Base-by-base conservation (phyloP, 352 stramenopile species). In the Pythium apleroticum region DNA sequence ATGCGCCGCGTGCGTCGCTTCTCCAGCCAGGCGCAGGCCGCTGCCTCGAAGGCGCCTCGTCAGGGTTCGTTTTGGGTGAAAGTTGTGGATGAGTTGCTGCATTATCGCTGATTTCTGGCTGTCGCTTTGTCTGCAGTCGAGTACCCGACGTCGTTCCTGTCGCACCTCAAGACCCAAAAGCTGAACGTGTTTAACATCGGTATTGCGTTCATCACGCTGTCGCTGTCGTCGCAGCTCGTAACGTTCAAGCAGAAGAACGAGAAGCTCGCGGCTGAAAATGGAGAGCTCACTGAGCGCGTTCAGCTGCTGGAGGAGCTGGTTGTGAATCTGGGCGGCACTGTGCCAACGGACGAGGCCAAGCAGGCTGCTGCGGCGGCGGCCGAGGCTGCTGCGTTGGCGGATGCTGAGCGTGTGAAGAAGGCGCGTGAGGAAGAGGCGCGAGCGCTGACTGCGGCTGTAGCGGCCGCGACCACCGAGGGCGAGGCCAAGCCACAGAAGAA, bases 161-260 rank as follows among this genome's bases (percentile, higher is more conserved):
- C 80, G 45, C 82, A 95, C 63, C 58, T 93, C 56, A 74, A 74
- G 65, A 91, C 74, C 22, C 81, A 95, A 68, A 91, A 91, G 66
- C 73, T 93, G 52, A 95, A 92, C 54, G 78, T 90, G 67, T 95
- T 93, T 67, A 93, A 93, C 74, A 89, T 95, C 52, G 84, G 86
- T 41, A 68, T 95, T 14, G 84, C 84, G 7, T 90, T 93, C 71
- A 71, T 95, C 59, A 91, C 86, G 68, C 72, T 95, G 33, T 95
- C 86, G 50, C 76, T 95, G n/a, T 91, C 86, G 50, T 90, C 82
- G 52, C 84, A 93, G 69, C 74, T 95, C 54, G 84, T 95, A 28
- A 76, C 76, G 46, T 83, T 81, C 76, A 91, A 90, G 66, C 78
- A 94, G 60, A 74, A 77, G 41, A 79, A 80, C 49, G 72, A 89